Base-by-base conservation (phyloP, 345 rosid genomes). In the Pistacia atlantica region DNA sequence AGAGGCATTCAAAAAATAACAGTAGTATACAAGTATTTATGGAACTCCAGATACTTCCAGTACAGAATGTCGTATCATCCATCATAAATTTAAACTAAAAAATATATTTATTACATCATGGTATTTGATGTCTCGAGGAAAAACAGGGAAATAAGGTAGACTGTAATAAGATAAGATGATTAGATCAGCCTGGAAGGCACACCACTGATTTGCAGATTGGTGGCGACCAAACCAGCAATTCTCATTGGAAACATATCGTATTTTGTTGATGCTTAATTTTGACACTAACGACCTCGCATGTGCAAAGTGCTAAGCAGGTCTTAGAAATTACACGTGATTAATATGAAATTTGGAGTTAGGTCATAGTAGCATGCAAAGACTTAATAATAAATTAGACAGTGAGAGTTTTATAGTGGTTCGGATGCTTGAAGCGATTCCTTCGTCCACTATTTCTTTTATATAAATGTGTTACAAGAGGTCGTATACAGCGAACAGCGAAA, bases 221-320 rank as follows among this genome's bases (percentile, higher is more conserved):
- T 65, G 42, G 93, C 69, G 58, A 83, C 91, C 75, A 96, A 85
- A 86, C 93, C 99, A 13, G 89, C 92, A 18, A 96, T 84, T 18
- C 96, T 89, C 68, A 96, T 95, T 3, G 72, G 77, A 72, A 86
- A 92, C 76, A 78, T 83, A 10, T 76, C 87, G 69, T 75, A 57
- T 49, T 78, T 86, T 22, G 25, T 22, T 22, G 25, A 22, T 22
- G 25, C 25, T 22, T 22, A 0, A 22, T 22, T 22, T 22, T 22
- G 0, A 22, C 25, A 22, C 25, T 22, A 22, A 22, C 25, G 25
- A 22, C 25, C 25, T 22, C 0, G 25, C 25, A 22, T 22, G 25
- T 22, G 25, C 0, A 22, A 22, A 22, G 25, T 22, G 25, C 0
- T 22, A 22, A 22, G 25, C 25, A 22, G 0, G 25, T 22, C 25